Base-by-base conservation (phyloP, 805 yeast species). In the Metschnikowia rubicola region DNA sequence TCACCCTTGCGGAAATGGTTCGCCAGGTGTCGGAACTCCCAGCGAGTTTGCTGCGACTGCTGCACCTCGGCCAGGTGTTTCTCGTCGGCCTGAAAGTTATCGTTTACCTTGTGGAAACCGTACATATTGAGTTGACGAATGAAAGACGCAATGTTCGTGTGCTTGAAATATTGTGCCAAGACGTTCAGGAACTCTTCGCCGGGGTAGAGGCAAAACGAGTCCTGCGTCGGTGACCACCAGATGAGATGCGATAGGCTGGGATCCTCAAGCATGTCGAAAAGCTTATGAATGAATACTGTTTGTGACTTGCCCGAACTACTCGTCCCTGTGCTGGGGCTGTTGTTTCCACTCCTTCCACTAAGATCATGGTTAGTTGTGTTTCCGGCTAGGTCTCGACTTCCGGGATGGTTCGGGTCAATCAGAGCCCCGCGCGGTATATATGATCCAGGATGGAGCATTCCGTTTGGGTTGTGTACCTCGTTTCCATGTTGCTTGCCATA, bases 1-100 rank as follows among this genome's bases (percentile, higher is more conserved):
- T 90, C 94, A 36, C 96, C 97, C 43, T 88, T 83, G 54, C 80
- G 78, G 68, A 91, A 91, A 50, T 78, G 76, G 32, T 86, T 88
- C 3, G 88, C 82, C 28, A 87, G 80, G 63, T 91, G 98, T 48
- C 83, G 82, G 66, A 91, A 91, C 68, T 92, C 97, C 98, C 98
- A 91, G 39, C 57, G 56, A 33, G 60, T 65, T 46, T 58, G 56
- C 37, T 57, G 42, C 41, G 58, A 62, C 59, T 48, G 63, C 50
- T 31, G 44, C 29, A 44, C 13, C 41, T 10, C 41, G n/a, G 40
- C 51, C 47, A 21, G 54, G 42, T 21, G 50, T 40, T 54, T 50
- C 17, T 54, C 60, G 36, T 59, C 59, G 44, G 49, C 56, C 46
- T 65, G 68, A 53, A 68, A 70, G 36, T 62, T 61, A 47, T 69